Conservation (phyloP, 331 rosid species). For the Dryas integrifolia region DNA sequence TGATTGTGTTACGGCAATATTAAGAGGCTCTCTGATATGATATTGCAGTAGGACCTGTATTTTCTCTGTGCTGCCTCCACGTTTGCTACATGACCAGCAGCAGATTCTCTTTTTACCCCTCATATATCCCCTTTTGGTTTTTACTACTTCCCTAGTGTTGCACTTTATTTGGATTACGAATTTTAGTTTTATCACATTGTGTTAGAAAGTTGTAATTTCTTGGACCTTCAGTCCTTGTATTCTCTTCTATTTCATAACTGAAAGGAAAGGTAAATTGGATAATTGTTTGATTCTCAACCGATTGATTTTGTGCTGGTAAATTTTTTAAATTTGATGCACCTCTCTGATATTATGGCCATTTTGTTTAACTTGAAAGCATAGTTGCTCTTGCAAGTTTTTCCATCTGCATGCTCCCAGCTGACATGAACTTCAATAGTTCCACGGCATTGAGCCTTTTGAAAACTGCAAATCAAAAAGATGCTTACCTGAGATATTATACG, state of each 20-base stretch:
- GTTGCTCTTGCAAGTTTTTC: too few species aligned
- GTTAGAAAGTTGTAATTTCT: conserved; percentile 28
- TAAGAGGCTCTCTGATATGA: conserved; percentile 11
- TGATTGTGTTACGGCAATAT: conserved; percentile 27
- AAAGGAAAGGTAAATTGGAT: conserved; percentile 23
- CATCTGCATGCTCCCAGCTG: too few species aligned
- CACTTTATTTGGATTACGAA: conserved; percentile 9
- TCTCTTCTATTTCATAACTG: conserved; percentile 9
- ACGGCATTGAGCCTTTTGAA: too few species aligned
- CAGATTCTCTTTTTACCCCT: conserved; percentile 6
- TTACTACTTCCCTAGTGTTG: conserved; percentile 14
- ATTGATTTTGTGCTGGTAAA: not conserved
- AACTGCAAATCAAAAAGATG: too few species aligned
- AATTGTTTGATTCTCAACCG: conserved; percentile 1
- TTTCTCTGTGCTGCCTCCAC: conserved; percentile 9
- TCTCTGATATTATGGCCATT: not conserved
- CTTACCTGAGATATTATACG: too few species aligned
- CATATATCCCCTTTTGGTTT: conserved; percentile 2
- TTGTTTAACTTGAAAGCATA: not conserved
- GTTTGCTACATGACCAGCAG: not conserved
- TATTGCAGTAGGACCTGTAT: conserved; percentile 15
- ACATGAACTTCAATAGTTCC: too few species aligned
- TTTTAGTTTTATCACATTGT: conserved; percentile 16
- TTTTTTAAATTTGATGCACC: not conserved
- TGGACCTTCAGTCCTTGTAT: conserved; percentile 10